phyloP scores from a whole-genome alignment of 768 basidiomycete genomes.

The Hygrocybe coccinea region DNA sequence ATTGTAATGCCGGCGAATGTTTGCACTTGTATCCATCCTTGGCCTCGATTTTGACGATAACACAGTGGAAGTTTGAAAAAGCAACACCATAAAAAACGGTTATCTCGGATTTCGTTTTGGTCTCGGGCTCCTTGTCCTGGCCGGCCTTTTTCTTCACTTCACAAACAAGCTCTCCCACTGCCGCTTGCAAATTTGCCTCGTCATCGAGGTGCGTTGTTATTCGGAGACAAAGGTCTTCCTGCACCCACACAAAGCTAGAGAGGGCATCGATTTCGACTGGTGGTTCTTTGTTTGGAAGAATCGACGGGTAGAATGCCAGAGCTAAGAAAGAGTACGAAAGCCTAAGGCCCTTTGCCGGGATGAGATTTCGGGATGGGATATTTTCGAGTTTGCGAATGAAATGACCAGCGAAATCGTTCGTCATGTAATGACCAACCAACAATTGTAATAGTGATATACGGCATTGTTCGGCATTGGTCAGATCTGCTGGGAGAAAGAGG shows the following conservation, averaged over 20 bases:
- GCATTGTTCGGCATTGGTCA: conserved; percentile 5
- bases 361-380: background rate
- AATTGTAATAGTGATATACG: conserved; percentile 16
- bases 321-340: background rate
- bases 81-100: background rate
- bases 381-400: conserved; percentile 11
- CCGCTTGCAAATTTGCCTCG: conserved; percentile 9
- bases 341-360: background rate
- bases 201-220: conserved; percentile 20
- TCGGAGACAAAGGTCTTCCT: conserved; percentile 8
- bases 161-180: background rate
- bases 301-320: background rate
- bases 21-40: background rate
- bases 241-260: background rate
- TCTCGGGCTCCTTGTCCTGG: background rate
- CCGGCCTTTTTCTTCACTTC: background rate
- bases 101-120: too few relatives aligned
- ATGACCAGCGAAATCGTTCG: background rate
- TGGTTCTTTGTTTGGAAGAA: background rate
- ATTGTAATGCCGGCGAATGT: conserved; percentile 1
- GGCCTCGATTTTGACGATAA: too few relatives aligned
- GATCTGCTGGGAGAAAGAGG: background rate
- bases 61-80: too few relatives aligned
- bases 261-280: background rate
- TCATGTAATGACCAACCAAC: conserved; percentile 12